Base-by-base conservation (phyloP, 192 early-diverging fungal genomes). In the Haplosporangium gracile region DNA sequence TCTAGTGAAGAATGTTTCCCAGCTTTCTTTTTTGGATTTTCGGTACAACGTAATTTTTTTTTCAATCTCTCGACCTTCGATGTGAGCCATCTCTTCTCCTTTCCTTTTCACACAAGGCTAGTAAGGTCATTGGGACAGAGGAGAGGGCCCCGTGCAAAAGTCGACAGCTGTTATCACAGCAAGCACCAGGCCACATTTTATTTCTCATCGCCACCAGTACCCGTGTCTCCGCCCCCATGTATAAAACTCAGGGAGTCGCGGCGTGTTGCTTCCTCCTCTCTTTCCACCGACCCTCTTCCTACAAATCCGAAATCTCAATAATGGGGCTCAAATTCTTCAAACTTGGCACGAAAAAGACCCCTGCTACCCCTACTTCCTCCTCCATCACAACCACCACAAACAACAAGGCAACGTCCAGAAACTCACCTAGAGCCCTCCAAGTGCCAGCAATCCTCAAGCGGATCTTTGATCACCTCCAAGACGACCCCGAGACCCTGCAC, bases 271-370 rank as follows among this genome's bases (percentile, higher is more conserved):
- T 32, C 26, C 13, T 65, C 24, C 3, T 32, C 22, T 63, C 26
- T 11, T 32, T 65, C 13, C 3, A 32, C 24, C 2, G 11, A 13
- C 3, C 22, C 24, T 32, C n/a, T 29, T 3, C 13, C 55, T 57
- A n/a, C 22, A 26, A 18, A 26, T 18, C 7, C 1, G 11, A 15
- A 65, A 32, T 65, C 60, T 32, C 5, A 32, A 65, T 0, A 1
- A 65, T 65, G 60, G 60, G 60, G 60, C 60, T 65, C 55, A 57
- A 57, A 57, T 57, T 57, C 60, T 65, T 65, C 60, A 32, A 29
- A 34, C 29, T 65, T 2, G 9, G 26, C 60, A 65, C 32, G 13
- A 65, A 65, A 16, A 65, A 65, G 60, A 32, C 26, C 29, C 0
- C 60, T 13, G 11, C 60, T 2, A 15, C 29, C 4, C 29, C 13